A percentile compares a stretch with the other conserved stretches of the same genome.
These are phyloP conservation scores for Aspergillus viridinutans DNA, from an alignment of 2,329 filamentous ascomycete species.

Conservation along the genomic window DNA sequence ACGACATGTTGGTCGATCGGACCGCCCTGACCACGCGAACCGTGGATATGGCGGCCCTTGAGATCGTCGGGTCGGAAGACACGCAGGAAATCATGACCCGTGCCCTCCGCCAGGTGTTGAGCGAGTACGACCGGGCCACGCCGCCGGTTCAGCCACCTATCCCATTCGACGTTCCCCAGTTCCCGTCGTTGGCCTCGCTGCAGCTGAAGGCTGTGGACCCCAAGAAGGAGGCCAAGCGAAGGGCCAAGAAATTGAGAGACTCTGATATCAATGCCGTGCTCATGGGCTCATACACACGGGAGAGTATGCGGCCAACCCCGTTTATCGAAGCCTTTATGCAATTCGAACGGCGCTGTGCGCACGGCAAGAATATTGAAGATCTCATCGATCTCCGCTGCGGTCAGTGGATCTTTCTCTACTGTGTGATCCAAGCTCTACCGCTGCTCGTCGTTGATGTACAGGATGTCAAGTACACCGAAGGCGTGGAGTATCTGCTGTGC, in stretches of 20 bases:
- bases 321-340: conserved; percentile 48
- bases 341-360: conserved; percentile 43
- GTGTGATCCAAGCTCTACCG: conserved; percentile 47
- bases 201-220: conserved; percentile 61
- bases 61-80: conserved; percentile 46
- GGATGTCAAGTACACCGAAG: conserved; percentile 41
- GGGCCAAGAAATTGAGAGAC: conserved; percentile 68
- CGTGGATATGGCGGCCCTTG: conserved; percentile 61
- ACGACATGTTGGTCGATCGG: conserved; percentile 83
- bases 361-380: conserved; percentile 43
- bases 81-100: conserved; percentile 58
- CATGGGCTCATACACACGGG: conserved; percentile 76
- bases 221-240: conserved; percentile 71
- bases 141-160: conserved; percentile 88
- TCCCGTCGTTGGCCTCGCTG: conserved; percentile 66
- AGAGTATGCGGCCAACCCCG: conserved; percentile 53
- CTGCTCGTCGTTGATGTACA: conserved; percentile 48
- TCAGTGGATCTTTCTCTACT: conserved; percentile 51
- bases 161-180: conserved; percentile 78
- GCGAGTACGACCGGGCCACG: conserved; percentile 82
- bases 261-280: conserved; percentile 73
- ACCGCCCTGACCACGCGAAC: conserved; percentile 72
- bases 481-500: conserved; percentile 49
- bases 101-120: conserved; percentile 73
- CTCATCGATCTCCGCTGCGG: conserved; percentile 46